Conservation (phyloP, 192 early-diverging fungal genomes). For the Gonapodya prolifera region DNA sequence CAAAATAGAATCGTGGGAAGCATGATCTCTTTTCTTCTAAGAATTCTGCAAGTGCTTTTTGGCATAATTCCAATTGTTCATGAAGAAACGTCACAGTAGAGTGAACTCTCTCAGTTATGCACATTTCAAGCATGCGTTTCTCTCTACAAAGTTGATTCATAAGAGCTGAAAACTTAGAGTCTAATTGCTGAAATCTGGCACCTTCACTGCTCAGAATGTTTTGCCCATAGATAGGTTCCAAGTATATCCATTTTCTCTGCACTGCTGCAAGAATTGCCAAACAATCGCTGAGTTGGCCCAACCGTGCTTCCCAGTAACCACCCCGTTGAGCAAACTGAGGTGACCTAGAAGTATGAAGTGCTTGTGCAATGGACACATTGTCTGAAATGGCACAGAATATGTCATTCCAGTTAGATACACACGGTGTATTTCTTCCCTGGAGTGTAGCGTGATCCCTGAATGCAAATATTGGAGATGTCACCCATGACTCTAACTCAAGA, state of each 20-base stretch:
- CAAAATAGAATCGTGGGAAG: constrained; percentile 99
- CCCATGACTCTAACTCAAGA: neutral
- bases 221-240: constrained; percentile 95
- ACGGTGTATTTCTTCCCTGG: neutral
- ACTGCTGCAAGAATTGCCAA: constrained; percentile 99
- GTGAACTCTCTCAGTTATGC: constrained; percentile 82
- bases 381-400: constrained; percentile 91
- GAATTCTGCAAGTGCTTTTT: constrained; percentile 97
- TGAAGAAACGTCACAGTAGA: constrained; percentile 87
- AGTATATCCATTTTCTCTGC: constrained; percentile 98
- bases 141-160: constrained; percentile 99
- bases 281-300: constrained; percentile 84
- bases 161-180: constrained; percentile 90
- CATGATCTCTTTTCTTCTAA: constrained; percentile 88
- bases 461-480: neutral
- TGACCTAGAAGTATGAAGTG: constrained; percentile 94
- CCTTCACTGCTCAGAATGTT: constrained; percentile 91
- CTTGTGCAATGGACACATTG: constrained; percentile 85
- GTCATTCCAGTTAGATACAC: constrained; percentile 89
- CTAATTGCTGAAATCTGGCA: constrained; percentile 88
- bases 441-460: neutral
- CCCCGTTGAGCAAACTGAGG: constrained; percentile 98
- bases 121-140: constrained; percentile 86
- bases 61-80: constrained; percentile 85
- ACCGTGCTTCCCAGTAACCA: constrained; percentile 81